These are phyloP conservation scores for Paralagenidium karlingii DNA, from an alignment of 352 stramenopile genomes.

Conservation along the genomic window DNA sequence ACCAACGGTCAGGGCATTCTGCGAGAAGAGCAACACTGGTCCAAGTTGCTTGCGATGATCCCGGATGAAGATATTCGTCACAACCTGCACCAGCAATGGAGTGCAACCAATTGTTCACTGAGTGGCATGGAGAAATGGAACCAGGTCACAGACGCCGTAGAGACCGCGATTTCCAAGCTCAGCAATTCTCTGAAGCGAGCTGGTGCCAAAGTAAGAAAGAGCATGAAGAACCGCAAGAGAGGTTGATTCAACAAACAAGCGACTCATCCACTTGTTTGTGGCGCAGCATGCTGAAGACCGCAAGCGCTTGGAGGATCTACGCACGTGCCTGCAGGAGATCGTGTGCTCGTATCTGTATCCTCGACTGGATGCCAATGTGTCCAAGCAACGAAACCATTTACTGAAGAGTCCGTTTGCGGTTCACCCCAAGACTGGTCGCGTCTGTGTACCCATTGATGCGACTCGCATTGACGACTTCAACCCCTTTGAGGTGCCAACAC, in stretches of 20 bases:
- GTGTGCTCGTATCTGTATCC: conserved; percentile 96
- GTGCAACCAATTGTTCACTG: conserved; percentile 20
- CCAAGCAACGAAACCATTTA: conserved; percentile 99
- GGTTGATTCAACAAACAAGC: conserved; percentile 12
- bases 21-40: conserved; percentile 76
- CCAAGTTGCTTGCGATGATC: conserved; percentile 88
- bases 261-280: background rate
- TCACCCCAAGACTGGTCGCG: conserved; percentile 95
- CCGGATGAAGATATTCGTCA: conserved; percentile 80
- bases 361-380: conserved; percentile 98
- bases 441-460: conserved; percentile 95
- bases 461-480: conserved; percentile 76
- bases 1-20: conserved; percentile 91
- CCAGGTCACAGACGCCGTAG: conserved; percentile 54
- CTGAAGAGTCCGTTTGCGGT: conserved; percentile 98
- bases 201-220: conserved; percentile 24
- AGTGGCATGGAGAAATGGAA: conserved; percentile 84
- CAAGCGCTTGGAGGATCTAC: conserved; percentile 47
- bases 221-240: conserved; percentile 31
- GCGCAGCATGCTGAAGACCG: conserved; percentile 3
- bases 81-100: conserved; percentile 51
- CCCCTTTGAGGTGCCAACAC: conserved; percentile 74
- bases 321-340: conserved; percentile 90
- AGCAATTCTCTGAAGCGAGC: background rate
- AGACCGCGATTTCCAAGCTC: conserved; percentile 26